Base-by-base conservation (phyloP, 108 stramenopile species). In the Skeletonema tropicum region DNA sequence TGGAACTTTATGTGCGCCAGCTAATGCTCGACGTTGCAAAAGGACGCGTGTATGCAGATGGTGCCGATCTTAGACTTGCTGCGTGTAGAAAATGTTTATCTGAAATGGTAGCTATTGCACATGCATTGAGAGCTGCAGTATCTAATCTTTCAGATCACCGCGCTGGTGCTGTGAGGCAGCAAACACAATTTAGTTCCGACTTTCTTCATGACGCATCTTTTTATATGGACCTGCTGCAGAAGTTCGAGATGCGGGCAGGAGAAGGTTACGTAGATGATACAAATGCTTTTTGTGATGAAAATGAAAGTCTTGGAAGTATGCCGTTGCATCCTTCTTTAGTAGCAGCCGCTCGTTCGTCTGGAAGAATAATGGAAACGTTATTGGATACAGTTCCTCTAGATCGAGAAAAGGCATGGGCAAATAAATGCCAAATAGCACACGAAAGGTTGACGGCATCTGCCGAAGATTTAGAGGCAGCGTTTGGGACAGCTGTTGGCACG, bases 331-430 rank as follows among this genome's bases (percentile, higher is more conserved):
- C 89, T 5, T 81, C 90, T 6, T 68, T 94, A 14, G 85, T 91
- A 10, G 66, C 82, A 11, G 86, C 88, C 55, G 93, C 93, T 13
- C 73, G 90, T n/a, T 82, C 87, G 3, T 87, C 90, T 39, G 93
- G 93, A 15, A 76, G 93, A 57, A 78, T 89, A 13, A 89, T 94
- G 89, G 89, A 92, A 75, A 85, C 89, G 1, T 75, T 94, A 49
- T 41, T 94, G 4, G 93, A 94, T 71, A 89, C 90, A 2, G 93
- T 94, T n/a, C 93, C 93, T n/a, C 85, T 94, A 0, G 93, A 94
- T 57, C 80, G 83, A 38, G 93, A 94, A 68, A 71, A 84, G 60
- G 78, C 83, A 36, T 94, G 93, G 93, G 87, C 89, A 10, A 74
- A 68, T 32, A 90, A 91, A 69, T 94, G 93, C 57, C 84, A 84